Conservation (phyloP, 768 basidiomycete species). For the Hortiboletus flavorubellus region DNA sequence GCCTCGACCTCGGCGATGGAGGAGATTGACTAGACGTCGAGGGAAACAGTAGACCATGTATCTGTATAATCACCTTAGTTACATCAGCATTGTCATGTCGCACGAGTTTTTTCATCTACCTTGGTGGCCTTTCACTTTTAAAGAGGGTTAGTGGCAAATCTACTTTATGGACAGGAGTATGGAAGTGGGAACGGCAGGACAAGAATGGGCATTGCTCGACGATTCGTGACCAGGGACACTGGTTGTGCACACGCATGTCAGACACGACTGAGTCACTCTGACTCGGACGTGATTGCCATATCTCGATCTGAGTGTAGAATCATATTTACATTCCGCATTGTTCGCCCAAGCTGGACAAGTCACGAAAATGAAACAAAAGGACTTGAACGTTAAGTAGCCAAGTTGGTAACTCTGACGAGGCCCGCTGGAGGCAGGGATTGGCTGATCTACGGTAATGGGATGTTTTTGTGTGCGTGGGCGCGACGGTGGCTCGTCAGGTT, state of each 20-base stretch:
- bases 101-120: slow-evolving; percentile 17
- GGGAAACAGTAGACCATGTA: slow-evolving; percentile 11
- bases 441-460: neutral
- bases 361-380: neutral
- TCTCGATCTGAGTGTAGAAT: neutral
- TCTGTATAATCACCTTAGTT: slow-evolving; percentile 27
- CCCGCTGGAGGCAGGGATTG: neutral
- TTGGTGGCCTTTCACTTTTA: slow-evolving; percentile 24
- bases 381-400: neutral
- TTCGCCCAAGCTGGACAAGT: slow-evolving; percentile 7
- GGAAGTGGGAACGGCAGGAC: neutral
- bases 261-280: slow-evolving; percentile 5
- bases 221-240: no score
- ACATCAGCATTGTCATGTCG: slow-evolving; percentile 25
- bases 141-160: slow-evolving; percentile 24
- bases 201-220: neutral
- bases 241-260: neutral
- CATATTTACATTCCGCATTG: slow-evolving; percentile 25
- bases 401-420: neutral
- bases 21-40: slow-evolving; percentile 76
- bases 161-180: neutral
- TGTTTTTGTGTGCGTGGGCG: neutral
- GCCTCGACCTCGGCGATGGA: slow-evolving; percentile 88
- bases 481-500: slow-evolving; percentile 17
- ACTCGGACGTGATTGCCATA: neutral